These are phyloP conservation scores for Kwoniella shivajii DNA, from an alignment of 1,284 basidiomycete species.

Conservation along the genomic window DNA sequence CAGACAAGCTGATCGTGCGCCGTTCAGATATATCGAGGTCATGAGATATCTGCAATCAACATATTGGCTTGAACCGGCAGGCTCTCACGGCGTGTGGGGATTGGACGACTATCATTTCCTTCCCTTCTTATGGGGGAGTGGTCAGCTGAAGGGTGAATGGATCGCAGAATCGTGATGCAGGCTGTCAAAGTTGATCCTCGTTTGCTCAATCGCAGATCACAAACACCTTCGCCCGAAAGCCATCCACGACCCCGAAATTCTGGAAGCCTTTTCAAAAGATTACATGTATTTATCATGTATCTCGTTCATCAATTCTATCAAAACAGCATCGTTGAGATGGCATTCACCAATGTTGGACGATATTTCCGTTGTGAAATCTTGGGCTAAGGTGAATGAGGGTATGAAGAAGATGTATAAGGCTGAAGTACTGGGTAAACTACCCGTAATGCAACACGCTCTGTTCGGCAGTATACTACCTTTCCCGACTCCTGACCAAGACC, in stretches of 20 bases:
- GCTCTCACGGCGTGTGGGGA: conserved; percentile 98
- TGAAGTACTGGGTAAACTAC: conserved; percentile 92
- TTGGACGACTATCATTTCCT: conserved; percentile 97
- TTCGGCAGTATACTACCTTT: conserved; percentile 83
- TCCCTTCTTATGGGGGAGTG: conserved; percentile 87
- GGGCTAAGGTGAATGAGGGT: conserved; percentile 96
- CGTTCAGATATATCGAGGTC: conserved; percentile 75
- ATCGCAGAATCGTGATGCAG: not conserved
- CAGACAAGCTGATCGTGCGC: not conserved
- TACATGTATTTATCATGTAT: conserved; percentile 99
- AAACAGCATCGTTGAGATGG: conserved; percentile 94
- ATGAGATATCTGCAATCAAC: conserved; percentile 90
- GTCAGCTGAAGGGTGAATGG: conserved; percentile 70
- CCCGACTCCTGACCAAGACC: conserved; percentile 54
- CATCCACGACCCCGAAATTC: conserved; percentile 86
- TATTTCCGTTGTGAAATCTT: conserved; percentile 94
- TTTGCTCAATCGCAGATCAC: conserved; percentile 62
- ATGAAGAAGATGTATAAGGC: conserved; percentile 99
- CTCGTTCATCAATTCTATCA: conserved; percentile 94
- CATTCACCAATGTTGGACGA: conserved; percentile 99
- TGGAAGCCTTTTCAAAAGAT: conserved; percentile 87
- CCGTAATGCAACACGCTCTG: conserved; percentile 94
- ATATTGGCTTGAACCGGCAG: conserved; percentile 98
- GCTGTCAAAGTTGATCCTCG: not conserved
- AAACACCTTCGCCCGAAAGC: conserved; percentile 88